Evolutionary conservation across 2,329 filamentous ascomycete species (phyloP).

Genomic region (Zymoseptoria crescenta): DNA sequence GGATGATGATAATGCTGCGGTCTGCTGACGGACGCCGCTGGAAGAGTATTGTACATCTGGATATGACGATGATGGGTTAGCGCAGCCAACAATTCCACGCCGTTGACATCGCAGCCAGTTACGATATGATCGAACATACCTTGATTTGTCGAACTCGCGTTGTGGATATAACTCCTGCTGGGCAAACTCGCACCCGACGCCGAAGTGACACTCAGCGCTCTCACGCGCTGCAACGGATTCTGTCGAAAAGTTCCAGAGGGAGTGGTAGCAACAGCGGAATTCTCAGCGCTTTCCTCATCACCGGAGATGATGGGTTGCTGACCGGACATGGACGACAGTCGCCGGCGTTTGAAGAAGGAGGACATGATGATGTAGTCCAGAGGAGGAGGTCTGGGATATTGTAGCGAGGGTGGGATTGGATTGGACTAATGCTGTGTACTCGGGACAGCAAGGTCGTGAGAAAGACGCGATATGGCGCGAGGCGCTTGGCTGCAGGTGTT

Average conservation of each 20-base stretch:
- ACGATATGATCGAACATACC: slow-evolving; percentile 4
- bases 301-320: background rate
- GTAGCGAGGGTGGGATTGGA: too few relatives aligned
- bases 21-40: slow-evolving; percentile 32
- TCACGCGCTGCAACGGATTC: background rate
- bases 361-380: background rate
- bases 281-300: background rate
- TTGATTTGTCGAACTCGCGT: slow-evolving; percentile 20
- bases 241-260: background rate
- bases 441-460: background rate
- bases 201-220: slow-evolving; percentile 6
- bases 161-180: slow-evolving; percentile 30
- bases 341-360: background rate
- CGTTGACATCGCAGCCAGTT: too few relatives aligned
- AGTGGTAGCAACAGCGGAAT: background rate
- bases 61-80: background rate
- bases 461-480: background rate
- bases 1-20: slow-evolving; percentile 32
- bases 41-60: slow-evolving; percentile 39
- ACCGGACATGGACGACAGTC: background rate
- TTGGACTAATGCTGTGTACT: background rate
- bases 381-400: too few relatives aligned
- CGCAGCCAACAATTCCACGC: background rate
- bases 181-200: slow-evolving; percentile 21
- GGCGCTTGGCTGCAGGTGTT: background rate